These are phyloP conservation scores for Kernera saxatilis DNA, from an alignment of 345 rosid species.

Conservation along the genomic window DNA sequence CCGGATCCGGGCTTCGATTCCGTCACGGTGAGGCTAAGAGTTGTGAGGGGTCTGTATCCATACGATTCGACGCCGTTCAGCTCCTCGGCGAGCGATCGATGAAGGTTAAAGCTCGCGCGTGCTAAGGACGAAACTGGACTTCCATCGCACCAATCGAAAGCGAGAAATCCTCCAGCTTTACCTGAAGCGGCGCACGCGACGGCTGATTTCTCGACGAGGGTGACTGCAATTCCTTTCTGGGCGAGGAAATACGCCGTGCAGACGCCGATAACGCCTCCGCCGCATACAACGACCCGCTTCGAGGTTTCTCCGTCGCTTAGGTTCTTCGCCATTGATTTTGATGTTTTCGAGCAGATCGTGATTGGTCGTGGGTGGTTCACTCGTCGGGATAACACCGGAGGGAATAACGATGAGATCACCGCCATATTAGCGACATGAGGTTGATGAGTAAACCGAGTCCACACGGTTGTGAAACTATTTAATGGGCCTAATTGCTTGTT, in stretches of 20 bases:
- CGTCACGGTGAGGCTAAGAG: constrained; percentile 57
- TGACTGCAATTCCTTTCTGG: constrained; percentile 60
- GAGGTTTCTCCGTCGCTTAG: not conserved
- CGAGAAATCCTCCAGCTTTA: constrained; percentile 90
- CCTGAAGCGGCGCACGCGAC: constrained; percentile 89
- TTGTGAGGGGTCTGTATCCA: constrained; percentile 65
- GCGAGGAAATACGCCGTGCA: constrained; percentile 85
- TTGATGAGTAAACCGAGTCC: constrained; percentile 7
- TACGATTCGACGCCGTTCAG: constrained; percentile 63
- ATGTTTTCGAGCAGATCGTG: constrained; percentile 19
- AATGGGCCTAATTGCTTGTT: not conserved
- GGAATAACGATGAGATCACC: constrained; percentile 1
- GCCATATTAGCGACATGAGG: constrained; percentile 18
- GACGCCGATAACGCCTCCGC: constrained; percentile 85
- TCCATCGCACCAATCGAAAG: constrained; percentile 84
- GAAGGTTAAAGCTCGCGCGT: constrained; percentile 80
- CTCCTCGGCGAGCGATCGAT: constrained; percentile 66
- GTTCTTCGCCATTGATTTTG: constrained; percentile 9
- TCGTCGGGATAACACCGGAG: not conserved
- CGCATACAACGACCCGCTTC: constrained; percentile 60
- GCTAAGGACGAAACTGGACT: constrained; percentile 59
- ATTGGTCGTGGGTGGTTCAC: not conserved
- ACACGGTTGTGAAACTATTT: constrained; percentile 5
- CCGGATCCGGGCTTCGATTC: constrained; percentile 37
- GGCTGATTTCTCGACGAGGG: constrained; percentile 70